Conservation (phyloP, 202 grass and related monocot species). For the Eragrostis tef region DNA sequence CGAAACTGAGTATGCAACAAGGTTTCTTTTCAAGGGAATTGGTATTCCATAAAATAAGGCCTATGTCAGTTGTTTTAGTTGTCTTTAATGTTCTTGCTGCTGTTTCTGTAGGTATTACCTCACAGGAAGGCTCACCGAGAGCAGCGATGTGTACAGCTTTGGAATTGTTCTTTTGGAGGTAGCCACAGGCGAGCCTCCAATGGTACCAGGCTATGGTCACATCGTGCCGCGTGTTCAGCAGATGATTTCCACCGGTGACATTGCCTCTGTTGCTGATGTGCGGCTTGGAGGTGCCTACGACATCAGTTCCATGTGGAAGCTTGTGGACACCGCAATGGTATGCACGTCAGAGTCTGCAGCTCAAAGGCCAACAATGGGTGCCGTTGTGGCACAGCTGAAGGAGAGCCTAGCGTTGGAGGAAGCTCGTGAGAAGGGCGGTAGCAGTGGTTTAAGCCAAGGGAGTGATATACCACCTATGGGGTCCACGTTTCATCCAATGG, state of each 20-base stretch:
- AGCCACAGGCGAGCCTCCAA: constrained; percentile 43
- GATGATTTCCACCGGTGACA: constrained; percentile 25
- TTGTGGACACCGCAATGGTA: constrained; percentile 39
- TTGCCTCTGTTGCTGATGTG: constrained; percentile 22
- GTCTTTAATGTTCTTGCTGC: not conserved
- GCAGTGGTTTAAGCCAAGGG: too few species aligned
- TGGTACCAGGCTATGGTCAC: constrained; percentile 21
- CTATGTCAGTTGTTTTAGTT: not conserved
- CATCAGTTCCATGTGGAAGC: constrained; percentile 55
- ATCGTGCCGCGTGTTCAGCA: constrained; percentile 37
- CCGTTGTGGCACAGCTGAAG: constrained; percentile 33
- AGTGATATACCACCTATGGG: too few species aligned
- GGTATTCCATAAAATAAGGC: too few species aligned
- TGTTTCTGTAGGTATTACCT: constrained; percentile 40
- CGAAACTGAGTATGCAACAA: too few species aligned
- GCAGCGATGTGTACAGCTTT: constrained; percentile 54
- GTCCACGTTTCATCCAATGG: too few species aligned
- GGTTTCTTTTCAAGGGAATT: too few species aligned
- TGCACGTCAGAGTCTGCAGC: constrained; percentile 27
- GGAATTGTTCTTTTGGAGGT: constrained; percentile 50
- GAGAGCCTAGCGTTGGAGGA: too few species aligned
- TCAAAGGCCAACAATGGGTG: constrained; percentile 43
- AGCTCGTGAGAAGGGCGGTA: too few species aligned
- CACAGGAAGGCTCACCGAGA: constrained; percentile 49
- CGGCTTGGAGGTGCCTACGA: constrained; percentile 16